phyloP scores from a whole-genome alignment of 257 asterid genomes.

The Scutellaria galericulata region DNA sequence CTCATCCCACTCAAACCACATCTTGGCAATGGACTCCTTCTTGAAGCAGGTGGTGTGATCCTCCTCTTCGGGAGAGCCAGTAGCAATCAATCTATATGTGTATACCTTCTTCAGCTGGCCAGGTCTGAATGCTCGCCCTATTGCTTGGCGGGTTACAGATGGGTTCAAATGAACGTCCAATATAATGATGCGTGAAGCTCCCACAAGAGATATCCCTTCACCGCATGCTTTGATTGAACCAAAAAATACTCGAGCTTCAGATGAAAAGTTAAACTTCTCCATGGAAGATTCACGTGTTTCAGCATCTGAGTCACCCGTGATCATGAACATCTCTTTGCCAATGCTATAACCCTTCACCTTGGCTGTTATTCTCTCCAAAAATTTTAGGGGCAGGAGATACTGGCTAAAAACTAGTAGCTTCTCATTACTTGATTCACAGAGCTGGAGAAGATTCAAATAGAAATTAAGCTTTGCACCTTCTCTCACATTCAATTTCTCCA shows the following conservation, averaged over 20 bases:
- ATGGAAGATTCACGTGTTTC: conserved; percentile 74
- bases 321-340: conserved; percentile 90
- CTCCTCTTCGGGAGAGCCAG: conserved; percentile 78
- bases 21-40: conserved; percentile 87
- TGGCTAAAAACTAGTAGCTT: conserved; percentile 91
- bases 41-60: conserved; percentile 86
- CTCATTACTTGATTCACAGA: conserved; percentile 83
- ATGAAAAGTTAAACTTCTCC: conserved; percentile 73
- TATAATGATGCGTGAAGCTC: conserved; percentile 87
- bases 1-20: conserved; percentile 99
- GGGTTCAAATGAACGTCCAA: conserved; percentile 90
- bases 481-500: conserved; percentile 62
- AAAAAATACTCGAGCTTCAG: conserved; percentile 90
- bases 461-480: conserved; percentile 90
- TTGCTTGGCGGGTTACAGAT: conserved; percentile 93
- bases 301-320: conserved; percentile 84
- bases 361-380: conserved; percentile 76
- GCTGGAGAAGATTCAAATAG: conserved; percentile 79
- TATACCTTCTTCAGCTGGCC: conserved; percentile 90
- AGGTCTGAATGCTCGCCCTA: conserved; percentile 99
- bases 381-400: conserved; percentile 82
- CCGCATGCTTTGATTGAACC: conserved; percentile 97
- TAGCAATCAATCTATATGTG: conserved; percentile 72
- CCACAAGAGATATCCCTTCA: conserved; percentile 95
- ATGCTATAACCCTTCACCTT: conserved; percentile 65